These are phyloP conservation scores for Trametes maxima DNA, from an alignment of 768 basidiomycete species.

Conservation along the genomic window DNA sequence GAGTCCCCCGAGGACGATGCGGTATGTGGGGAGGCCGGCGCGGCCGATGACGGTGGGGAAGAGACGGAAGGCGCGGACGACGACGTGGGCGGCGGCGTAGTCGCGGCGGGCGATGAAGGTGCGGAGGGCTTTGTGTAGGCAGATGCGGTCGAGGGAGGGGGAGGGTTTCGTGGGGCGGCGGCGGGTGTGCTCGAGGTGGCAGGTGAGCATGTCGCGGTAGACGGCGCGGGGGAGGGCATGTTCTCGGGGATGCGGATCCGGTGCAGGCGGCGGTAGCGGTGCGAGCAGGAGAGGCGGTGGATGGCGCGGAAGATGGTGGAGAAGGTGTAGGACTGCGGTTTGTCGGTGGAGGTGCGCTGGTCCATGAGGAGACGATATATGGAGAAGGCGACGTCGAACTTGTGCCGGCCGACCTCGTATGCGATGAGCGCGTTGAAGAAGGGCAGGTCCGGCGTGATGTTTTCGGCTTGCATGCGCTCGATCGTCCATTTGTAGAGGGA, in stretches of 20 bases:
- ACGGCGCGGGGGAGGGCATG: slow-evolving; percentile 42
- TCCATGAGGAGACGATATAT: slow-evolving; percentile 45
- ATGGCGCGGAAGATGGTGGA: slow-evolving; percentile 43
- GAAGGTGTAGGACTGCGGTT: slow-evolving; percentile 49
- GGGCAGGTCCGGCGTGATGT: slow-evolving; percentile 40
- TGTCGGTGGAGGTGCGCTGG: slow-evolving; percentile 35
- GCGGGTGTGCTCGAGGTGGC: slow-evolving; percentile 31
- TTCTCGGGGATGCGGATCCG: slow-evolving; percentile 22
- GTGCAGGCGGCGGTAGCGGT: slow-evolving; percentile 23
- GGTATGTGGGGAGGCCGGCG: slow-evolving; percentile 22
- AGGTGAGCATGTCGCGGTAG: slow-evolving; percentile 47
- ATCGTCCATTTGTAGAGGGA: slow-evolving; percentile 30
- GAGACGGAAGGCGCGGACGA: slow-evolving; percentile 33
- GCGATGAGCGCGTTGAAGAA: slow-evolving; percentile 55
- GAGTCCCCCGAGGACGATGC: slow-evolving; percentile 19
- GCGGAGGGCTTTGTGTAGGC: slow-evolving; percentile 47
- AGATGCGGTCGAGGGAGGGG: slow-evolving; percentile 20
- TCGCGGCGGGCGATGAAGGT: slow-evolving; percentile 47
- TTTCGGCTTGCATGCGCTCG: slow-evolving; percentile 41
- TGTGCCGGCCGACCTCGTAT: slow-evolving; percentile 37
- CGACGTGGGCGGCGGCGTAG: slow-evolving; percentile 49
- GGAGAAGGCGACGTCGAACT: slow-evolving; percentile 41
- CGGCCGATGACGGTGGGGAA: slow-evolving; percentile 7
- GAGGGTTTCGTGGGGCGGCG: slow-evolving; percentile 11
- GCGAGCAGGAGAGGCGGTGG: slow-evolving; percentile 16